Evolutionary conservation across 2,329 filamentous ascomycete genomes (phyloP), one percentile per base, ranked within the genome.

Genomic region (Emericellopsis atlantica): DNA sequence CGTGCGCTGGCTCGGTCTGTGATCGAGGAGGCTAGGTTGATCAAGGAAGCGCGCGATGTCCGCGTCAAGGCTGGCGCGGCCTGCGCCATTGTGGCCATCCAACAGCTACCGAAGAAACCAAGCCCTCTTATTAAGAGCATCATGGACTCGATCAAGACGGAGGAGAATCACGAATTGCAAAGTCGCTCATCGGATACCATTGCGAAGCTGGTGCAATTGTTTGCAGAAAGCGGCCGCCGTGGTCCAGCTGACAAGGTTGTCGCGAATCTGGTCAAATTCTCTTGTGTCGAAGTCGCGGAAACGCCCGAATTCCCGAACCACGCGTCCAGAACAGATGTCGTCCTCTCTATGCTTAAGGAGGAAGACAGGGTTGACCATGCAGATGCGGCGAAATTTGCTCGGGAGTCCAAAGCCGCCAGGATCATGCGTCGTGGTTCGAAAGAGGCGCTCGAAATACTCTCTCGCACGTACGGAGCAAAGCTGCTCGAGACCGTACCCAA

Each of bases 81-180:
- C 10, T 87, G 85, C 47, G 89, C 89, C 10, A 65, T 96, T 43
- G 84, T 98, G 38, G 83, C 88, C n/a, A 80, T 96, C 64, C 78
- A 80, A 43, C 73, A 84, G 24, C 72, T 95, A 9, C 90, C 93
- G 0, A 96, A 95, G 74, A 96, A 94, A 57, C 88, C 90, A 9
- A 88, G 86, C 46, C 76, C 81, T 15, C 78, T 95, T 11, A 98
- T 98, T 64, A 95, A 95, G 62, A 86, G 81, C 3, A 84, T 98
- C 61, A 98, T 98, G 92, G 92, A 98, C 58, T 96, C 90, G 53
- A 76, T 98, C 54, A 98, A 96, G 62, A 81, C 79, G 32, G 93
- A 98, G 56, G 92, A 95, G 52, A 96, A 93, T 53, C 63, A 82
- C 23, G 85, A 92, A 49, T 69, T 98, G 2, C 92, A 98, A 58